Conservation (phyloP, 1,139 yeast genomes). For the Hanseniaspora uvarum region DNA sequence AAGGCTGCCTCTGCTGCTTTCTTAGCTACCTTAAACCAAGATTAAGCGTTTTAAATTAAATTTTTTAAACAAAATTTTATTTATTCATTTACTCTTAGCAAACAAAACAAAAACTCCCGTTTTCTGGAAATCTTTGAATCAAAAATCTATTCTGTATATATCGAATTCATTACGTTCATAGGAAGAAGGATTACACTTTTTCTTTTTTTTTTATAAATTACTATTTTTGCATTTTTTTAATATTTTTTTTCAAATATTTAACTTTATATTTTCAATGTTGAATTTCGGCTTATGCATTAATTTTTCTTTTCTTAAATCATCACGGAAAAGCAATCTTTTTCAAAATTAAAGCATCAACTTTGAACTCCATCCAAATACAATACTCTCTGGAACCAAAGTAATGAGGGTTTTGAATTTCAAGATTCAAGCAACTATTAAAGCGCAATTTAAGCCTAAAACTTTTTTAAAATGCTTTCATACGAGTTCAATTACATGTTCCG, state of each 20-base stretch:
- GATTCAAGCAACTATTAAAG: neutral
- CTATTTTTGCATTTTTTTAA: neutral
- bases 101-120: neutral
- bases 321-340: too few relatives aligned
- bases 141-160: neutral
- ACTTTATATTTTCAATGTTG: neutral
- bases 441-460: neutral
- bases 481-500: neutral
- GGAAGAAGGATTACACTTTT: neutral
- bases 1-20: slow-evolving; percentile 67
- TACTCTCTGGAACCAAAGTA: neutral
- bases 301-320: neutral
- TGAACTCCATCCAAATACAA: neutral
- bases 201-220: neutral
- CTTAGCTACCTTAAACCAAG: slow-evolving; percentile 54
- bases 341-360: neutral
- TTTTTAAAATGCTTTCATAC: neutral
- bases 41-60: slow-evolving; percentile 27
- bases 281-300: neutral
- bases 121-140: neutral
- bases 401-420: neutral
- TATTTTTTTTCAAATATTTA: neutral
- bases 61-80: neutral
- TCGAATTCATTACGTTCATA: neutral
- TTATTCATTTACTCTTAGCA: neutral